Base-by-base conservation (phyloP, 257 asterid species). In the Solanum arcanum region DNA sequence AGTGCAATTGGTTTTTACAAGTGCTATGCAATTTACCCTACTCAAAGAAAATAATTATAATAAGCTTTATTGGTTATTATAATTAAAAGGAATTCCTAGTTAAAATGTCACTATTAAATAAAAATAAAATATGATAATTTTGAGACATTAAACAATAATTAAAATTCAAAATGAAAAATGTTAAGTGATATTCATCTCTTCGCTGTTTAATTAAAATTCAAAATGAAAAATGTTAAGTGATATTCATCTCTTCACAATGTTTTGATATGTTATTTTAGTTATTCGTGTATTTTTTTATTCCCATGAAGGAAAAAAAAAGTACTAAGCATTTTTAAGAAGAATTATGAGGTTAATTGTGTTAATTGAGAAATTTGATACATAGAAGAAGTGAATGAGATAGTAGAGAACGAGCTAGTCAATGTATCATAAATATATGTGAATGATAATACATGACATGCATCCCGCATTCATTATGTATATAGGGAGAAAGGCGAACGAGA, bases 301-400 rank as follows among this genome's bases (percentile, higher is more conserved):
- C 4, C 7, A 20, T 18, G 0, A 0, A 18, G 0, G 23, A 16
- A 52, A 0, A 56, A 52, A 56, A 2, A 18, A 18, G 7, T 13
- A 47, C 5, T 3, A 52, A 52, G 4, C 9, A 52, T 52, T 21
- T 2, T 52, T 2, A 9, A 16, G 23, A 52, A 7, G 25, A 56
- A 56, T 56, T 56, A 56, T 7, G 64, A 56, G 64, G 1, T 56
- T 10, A 56, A 0, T 20, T 1, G 64, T 56, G 12, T 56, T 56
- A 7, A 56, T 0, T 0, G 21, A 56, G n/a, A 56, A 41, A 18
- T 56, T 56, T 7, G 12, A 56, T 20, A 18, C n/a, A 7, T 56
- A 56, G 5, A 56, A 56, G 5, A 56, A 56, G 64, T 20, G 25
- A 0, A 20, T 20, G 25, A 18, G 5, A 56, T 20, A 3, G 25